Base-by-base conservation (phyloP, 148 eudicot genomes). In the Chenopodium album region DNA sequence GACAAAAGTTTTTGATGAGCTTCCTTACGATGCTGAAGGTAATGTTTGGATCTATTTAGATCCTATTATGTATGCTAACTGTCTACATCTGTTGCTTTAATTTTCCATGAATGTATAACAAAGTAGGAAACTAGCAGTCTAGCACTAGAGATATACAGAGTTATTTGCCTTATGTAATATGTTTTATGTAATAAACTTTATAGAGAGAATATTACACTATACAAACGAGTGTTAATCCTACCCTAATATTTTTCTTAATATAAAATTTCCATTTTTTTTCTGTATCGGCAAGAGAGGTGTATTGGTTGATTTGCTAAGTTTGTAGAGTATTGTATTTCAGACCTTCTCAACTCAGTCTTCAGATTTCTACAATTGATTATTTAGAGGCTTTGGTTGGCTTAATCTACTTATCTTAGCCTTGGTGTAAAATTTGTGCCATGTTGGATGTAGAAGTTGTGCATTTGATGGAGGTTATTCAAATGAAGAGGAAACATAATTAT, bases 21-120 rank as follows among this genome's bases (percentile, higher is more conserved):
- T 28, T 74, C 79, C 79, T 78, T 37, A 74, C 72, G 90, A 84
- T 80, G 85, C 81, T 72, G 89, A 85, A 88, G 96, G 98, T 95
- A 86, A 84, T 34, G 71, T 87, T 62, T 17, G 12, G 37, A 60
- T 47, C 22, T 12, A 6, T 87, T 62, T 17, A 9, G 37, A 60
- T 47, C 22, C 5, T 79, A 32, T 47, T 46, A 3, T 3, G 9
- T 19, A 13, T 46, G 16, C 76, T 12, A 56, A 78, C 20, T 34
- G 28, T 23, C 12, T 70, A 7, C 41, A 19, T 20, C 1, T 26
- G 32, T 26, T 29, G n/a, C 62, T 41, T 4, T 23, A 17, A 63
- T 5, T 50, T 4, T 50, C 29, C 60, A 0, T 26, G 19, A 47
- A 28, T 3, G 14, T 73, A 26, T 50, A 28, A 50, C 12, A 1